Evolutionary conservation across 169 alveolate genomes (phyloP), one percentile per base, ranked within the genome.

Genomic region (Eimeria sp.): DNA sequence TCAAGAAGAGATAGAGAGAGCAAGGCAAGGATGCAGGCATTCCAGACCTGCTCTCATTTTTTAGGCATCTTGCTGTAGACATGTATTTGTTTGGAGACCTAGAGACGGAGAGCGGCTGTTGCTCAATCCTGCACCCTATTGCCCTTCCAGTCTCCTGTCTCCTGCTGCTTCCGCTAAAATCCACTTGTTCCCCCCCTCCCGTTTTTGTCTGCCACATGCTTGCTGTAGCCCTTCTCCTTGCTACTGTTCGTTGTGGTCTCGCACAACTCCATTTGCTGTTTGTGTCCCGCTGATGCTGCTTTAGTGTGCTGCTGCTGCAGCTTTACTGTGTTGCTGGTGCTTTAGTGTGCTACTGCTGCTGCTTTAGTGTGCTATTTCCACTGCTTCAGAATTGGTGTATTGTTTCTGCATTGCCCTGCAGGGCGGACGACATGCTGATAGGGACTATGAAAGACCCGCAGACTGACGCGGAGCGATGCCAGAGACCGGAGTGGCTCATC

Each of bases 381-480:
- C 63, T 4, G 73, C 70, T 49, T 14, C 40, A 34, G 40, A 34
- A 54, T 4, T n/a, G 5, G n/a, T 34, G 30, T n/a, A 6, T 13
- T 61, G 30, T 78, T 14, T 87, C 49, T 6, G 27, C 7, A 13
- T 40, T 14, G 1, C 16, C 1, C 43, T 22, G 63, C 75, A 84
- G 97, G 94, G 98, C 97, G 87, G 99, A 98, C 67, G 99, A 98
- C 93, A 96, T 92, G 45, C 78, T 97, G 70, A 67, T 97, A 25
- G 98, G 98, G 63, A 96, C 98, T 5, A 97, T 98, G 98, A 98
- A 97, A 95, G 99, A 98, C 92, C 99, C 99, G 11, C 98, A 97
- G 96, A 96, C 96, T 80, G 99, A 98, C 65, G 67, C 97, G 40
- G 99, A 98, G 83, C 95, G 99, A 57, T 96, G 97, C 82, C 97